Base-by-base conservation (phyloP, 495 filamentous ascomycete species). In the Penicillium malachiteum region DNA sequence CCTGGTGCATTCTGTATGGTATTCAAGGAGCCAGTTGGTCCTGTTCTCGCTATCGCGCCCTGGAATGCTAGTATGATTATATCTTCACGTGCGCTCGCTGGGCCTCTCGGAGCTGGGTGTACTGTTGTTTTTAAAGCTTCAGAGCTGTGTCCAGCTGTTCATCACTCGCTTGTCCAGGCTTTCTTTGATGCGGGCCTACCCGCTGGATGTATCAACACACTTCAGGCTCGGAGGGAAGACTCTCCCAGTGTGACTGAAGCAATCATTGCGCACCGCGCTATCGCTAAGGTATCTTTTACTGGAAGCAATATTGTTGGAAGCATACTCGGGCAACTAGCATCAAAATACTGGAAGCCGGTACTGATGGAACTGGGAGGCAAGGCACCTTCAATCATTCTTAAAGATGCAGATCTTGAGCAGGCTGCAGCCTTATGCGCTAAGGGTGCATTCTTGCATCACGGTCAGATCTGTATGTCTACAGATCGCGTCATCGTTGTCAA, bases 401-500 rank as follows among this genome's bases (percentile, higher is more conserved):
- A 85, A 39, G 85, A 88, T 71, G 86, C 86, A 5, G 78, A 89
- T 61, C 56, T 89, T 10, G 76, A 81, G 32, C 55, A 74, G 34
- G 86, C 86, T 1, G 86, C 84, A 0, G 42, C 64, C 26, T 68
- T 76, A 45, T 80, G 78, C 60, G 74, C 76, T 0, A 77, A 5
- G 83, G 18, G 9, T 10, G n/a, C 18, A 30, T 2, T 40, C 16
- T n/a, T n/a, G n/a, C 26, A 55, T 16, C 30, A 77, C 33, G 89
- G 89, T 1, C 89, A 93, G 68, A 81, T 90, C 40, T 93, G 89
- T 73, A 89, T 92, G 87, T 75, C 80, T 5, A 92, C 88, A 0
- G 90, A 92, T 69, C 79, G 84, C 13, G 85, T 93, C 62, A 70
- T 92, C 32, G 84, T 91, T 17, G 41, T 46, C 30, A 39, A 41